Percentiles rank a stretch among this genome's conserved stretches.
Conservation (phyloP, 2,329 filamentous ascomycete genomes). For the Leptographium wingfieldii region DNA sequence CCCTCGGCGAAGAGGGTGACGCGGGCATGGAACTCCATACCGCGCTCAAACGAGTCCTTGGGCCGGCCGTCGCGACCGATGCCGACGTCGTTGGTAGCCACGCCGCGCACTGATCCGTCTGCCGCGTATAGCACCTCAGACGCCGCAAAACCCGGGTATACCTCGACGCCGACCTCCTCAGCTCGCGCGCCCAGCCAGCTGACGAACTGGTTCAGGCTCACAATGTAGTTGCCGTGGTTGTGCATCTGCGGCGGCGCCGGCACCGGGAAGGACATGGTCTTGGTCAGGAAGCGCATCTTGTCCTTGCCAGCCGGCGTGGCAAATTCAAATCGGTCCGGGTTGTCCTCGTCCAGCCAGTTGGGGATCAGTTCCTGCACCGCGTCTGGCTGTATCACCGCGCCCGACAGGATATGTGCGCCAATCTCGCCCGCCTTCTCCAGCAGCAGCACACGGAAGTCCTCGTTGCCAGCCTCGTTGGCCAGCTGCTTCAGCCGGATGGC, state of each 20-base stretch:
- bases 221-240: slow-evolving; percentile 95
- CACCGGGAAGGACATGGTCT: slow-evolving; percentile 62
- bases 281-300: slow-evolving; percentile 88
- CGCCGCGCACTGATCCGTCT: slow-evolving; percentile 82
- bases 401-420: slow-evolving; percentile 88
- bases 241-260: slow-evolving; percentile 94
- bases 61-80: slow-evolving; percentile 69
- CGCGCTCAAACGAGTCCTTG: slow-evolving; percentile 84
- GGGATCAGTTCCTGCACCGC: slow-evolving; percentile 84
- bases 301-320: slow-evolving; percentile 75
- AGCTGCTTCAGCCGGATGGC: slow-evolving; percentile 93
- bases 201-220: slow-evolving; percentile 86
- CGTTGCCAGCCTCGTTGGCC: slow-evolving; percentile 86
- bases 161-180: slow-evolving; percentile 91
- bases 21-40: slow-evolving; percentile 95
- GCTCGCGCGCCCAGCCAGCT: slow-evolving; percentile 94
- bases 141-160: slow-evolving; percentile 92
- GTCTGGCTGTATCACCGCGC: slow-evolving; percentile 84
- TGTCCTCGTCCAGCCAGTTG: slow-evolving; percentile 83
- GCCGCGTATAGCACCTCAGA: slow-evolving; percentile 79
- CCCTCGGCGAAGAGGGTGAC: slow-evolving; percentile 90
- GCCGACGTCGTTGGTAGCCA: slow-evolving; percentile 91
- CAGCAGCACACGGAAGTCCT: slow-evolving; percentile 85
- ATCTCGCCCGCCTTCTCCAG: slow-evolving; percentile 93
- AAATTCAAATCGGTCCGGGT: slow-evolving; percentile 75